Base-by-base conservation (phyloP, 2,329 filamentous ascomycete genomes). In the Fusarium sp. region DNA sequence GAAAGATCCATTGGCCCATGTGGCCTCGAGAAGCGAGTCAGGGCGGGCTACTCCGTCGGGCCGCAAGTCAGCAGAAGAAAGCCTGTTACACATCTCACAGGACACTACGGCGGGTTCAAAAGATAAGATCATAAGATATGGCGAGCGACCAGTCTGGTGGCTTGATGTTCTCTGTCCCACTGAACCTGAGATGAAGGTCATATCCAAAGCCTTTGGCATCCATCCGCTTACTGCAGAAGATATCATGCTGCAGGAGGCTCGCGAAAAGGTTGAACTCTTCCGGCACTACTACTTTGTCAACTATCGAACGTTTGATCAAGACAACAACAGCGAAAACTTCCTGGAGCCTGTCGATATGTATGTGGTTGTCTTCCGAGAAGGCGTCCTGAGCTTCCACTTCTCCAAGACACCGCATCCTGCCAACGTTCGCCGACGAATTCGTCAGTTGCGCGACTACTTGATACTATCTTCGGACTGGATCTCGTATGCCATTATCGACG, bases 261-360 rank as follows among this genome's bases (percentile, higher is more conserved):
- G 97, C 25, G 97, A 99, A 81, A 99, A 99, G 84, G 97, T 99
- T 1, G 97, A 99, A 82, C 88, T 99, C 1, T 99, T 99, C 87
- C 92, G 94, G 36, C 94, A 97, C 81, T 99, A 99, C 85, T 99
- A 99, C 83, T 98, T 99, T 79, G 94, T 99, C 84, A 98, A 98
- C 82, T 99, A 99, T 82, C 93, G 97, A 18, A 97, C 95, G 1
- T 99, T 99, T 80, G 97, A 99, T 81, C 97, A 98, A 82, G 97
- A 99, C 80, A 91, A 91, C 70, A 93, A 92, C 77, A 97, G 92
- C 80, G 94, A 97, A 66, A 92, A 97, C 80, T 98, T 97, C 81
- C 88, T 99, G 54, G 95, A 98, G 78, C 96, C 97, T 1, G 94
- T 99, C 79, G 98, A 98, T 83, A 95, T 99, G 89, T 99, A 98